Evolutionary conservation across 1,284 basidiomycete genomes (phyloP).

Genomic region (Erythrobasidium hasegawianum): DNA sequence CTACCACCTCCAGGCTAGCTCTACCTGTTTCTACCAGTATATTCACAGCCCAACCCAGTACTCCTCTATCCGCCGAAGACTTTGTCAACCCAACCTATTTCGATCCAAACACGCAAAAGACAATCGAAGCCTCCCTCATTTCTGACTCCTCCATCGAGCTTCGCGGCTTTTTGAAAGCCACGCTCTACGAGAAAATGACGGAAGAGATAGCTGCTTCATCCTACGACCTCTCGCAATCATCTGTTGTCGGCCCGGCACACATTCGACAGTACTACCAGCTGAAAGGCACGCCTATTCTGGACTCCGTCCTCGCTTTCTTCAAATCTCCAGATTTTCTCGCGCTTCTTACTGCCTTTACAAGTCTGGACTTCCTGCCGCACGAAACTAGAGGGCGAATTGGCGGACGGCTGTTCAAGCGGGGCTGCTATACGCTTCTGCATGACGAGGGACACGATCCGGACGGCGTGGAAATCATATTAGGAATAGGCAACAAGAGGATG

Average conservation of each 20-base stretch:
- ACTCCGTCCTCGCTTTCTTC: neutral
- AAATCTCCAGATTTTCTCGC: neutral
- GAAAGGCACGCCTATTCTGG: neutral
- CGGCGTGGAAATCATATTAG: slow-evolving; percentile 18
- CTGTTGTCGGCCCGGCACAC: slow-evolving; percentile 2
- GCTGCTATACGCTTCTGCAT: slow-evolving; percentile 18
- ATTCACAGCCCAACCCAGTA: neutral
- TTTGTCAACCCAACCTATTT: slow-evolving; percentile 13
- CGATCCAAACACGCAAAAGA: neutral
- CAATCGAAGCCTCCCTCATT: neutral
- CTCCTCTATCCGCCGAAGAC: neutral
- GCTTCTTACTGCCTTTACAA: neutral
- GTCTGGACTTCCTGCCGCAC: neutral
- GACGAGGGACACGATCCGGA: slow-evolving; percentile 24
- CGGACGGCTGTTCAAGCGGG: neutral
- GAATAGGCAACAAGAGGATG: neutral
- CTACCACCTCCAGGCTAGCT: slow-evolving; percentile 12
- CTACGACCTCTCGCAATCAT: neutral
- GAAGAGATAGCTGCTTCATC: slow-evolving; percentile 2
- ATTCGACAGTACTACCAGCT: slow-evolving; percentile 1
- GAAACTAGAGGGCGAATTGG: neutral
- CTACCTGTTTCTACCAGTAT: neutral
- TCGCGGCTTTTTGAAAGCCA: slow-evolving; percentile 9
- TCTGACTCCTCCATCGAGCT: slow-evolving; percentile 9
- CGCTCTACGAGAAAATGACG: neutral